Base-by-base conservation (phyloP, 768 basidiomycete genomes). In the Trichaptum fuscoviolaceum region DNA sequence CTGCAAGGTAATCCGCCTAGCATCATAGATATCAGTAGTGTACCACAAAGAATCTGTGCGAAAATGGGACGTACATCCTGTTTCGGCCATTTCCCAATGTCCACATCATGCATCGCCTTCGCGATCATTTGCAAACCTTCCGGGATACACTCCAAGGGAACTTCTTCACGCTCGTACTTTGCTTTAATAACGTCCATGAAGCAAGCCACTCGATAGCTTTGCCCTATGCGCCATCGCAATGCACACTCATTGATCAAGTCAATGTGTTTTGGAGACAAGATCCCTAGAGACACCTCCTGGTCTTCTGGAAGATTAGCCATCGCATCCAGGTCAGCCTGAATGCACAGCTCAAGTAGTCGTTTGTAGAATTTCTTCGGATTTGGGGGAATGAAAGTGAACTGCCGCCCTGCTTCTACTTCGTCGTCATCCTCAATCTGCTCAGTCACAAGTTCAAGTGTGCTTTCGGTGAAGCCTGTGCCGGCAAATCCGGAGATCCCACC, bases 241-340 rank as follows among this genome's bases (percentile, higher is more conserved):
- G 93, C 93, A 70, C 94, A 95, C 70, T 96, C 92, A 66, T 89
- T 90, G 70, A 98, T 84, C 42, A 99, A 80, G 66, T 92, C 90
- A 57, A 93, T 81, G 73, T 98, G 93, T 12, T 84, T 74, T 1
- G 84, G 73, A 3, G 93, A 93, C 20, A 99, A 78, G 66, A 99
- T 98, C 7, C 93, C 92, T 42, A 99, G 80, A 0, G 95, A 93
- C 18, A 99, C 96, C 78, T 99, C 95, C 70, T 98, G 93, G 70
- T 93, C 91, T 70, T 95, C 93, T 60, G 94, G 90, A n/a, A 98
- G 89, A 60, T 90, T 90, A 62, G 91, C 82, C 92, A 99, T 94
- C 42, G 88, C 85, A 73, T 94, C 93, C 66, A 99, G 80, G 75
- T 99, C 97, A 27, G 85, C 83, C 26, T 89, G 82, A 60, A 99